A percentile compares a stretch with the other conserved stretches of the same genome.
These are phyloP conservation scores for Epichloe hybrida DNA, from an alignment of 2,329 filamentous ascomycete genomes.

Conservation along the genomic window DNA sequence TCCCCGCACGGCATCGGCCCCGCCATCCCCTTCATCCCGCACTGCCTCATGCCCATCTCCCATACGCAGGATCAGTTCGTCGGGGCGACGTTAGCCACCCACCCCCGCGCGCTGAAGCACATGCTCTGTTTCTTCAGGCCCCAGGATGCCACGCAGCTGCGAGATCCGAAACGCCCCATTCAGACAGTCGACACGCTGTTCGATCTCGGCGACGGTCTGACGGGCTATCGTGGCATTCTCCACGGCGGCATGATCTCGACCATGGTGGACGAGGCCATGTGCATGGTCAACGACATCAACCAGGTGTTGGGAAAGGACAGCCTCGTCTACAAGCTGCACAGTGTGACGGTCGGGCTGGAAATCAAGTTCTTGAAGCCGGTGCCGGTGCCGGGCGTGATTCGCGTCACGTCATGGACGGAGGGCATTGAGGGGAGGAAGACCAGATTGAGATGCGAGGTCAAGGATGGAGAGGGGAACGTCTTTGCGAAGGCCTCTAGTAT, in stretches of 20 bases:
- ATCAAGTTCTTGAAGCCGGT: slow-evolving; percentile 22
- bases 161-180: slow-evolving; percentile 14
- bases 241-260: slow-evolving; percentile 24
- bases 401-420: slow-evolving; percentile 19
- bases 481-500: slow-evolving; percentile 18
- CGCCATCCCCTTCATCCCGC: slow-evolving; percentile 20
- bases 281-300: slow-evolving; percentile 23
- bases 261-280: slow-evolving; percentile 24
- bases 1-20: slow-evolving; percentile 1
- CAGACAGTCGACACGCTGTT: slow-evolving; percentile 18
- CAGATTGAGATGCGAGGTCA: slow-evolving; percentile 17
- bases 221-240: slow-evolving; percentile 19
- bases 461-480: slow-evolving; percentile 15
- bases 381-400: slow-evolving; percentile 15
- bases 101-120: slow-evolving; percentile 16
- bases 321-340: slow-evolving; percentile 14
- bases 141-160: slow-evolving; percentile 12
- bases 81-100: slow-evolving; percentile 17
- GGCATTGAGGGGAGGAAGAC: slow-evolving; percentile 21
- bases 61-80: slow-evolving; percentile 21
- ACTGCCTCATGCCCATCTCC: slow-evolving; percentile 18
- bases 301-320: slow-evolving; percentile 18
- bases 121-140: slow-evolving; percentile 22
- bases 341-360: slow-evolving; percentile 22
- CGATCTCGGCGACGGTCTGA: slow-evolving; percentile 20